Evolutionary conservation across 257 asterid species (phyloP), one percentile per base, ranked within the genome.

Genomic region (Lycium ferocissimum): DNA sequence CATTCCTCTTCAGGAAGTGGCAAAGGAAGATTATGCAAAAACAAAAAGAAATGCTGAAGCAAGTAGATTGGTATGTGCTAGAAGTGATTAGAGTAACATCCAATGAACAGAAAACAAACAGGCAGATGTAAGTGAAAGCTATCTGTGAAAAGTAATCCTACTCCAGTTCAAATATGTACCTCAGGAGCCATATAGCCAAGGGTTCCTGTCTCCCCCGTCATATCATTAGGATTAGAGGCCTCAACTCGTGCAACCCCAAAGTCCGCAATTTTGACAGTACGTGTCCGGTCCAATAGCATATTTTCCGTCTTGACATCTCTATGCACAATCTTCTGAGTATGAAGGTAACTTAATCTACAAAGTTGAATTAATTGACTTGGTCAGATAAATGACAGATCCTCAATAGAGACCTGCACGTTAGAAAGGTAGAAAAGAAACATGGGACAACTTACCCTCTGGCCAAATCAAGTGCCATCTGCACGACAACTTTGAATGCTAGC

Each of bases 181-280:
- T 94, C 98, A 0, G 98, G 98, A 83, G 98, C 98, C 98, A 94
- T 94, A 91, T 94, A 94, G 65, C 98, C 98, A 12, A 94, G 96
- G 61, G 98, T 93, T 79, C 98, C 98, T 0, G 98, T 94, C 88
- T 94, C 98, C 73, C 97, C 98, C 0, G 98, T 94, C 97, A 94
- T 94, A 87, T 94, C 98, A 71, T 92, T 92, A 37, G 98, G 98
- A 87, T 94, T 94, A 0, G 97, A 93, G 73, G 98, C 98, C 86
- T 94, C 98, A 38, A 94, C 95, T 15, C 98, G 97, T 47, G 98
- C 98, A 83, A 94, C 97, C 54, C 98, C 98, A 43, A 94, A 94
- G 88, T 94, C 98, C 15, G 98, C 98, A 76, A 94, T 94, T 81
- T 94, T 94, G 13, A 94, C 94, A 0, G 97, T 93, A 57, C 97